phyloP scores from a whole-genome alignment of 1,284 basidiomycete genomes.

The Uromyces viciae-fabae region DNA sequence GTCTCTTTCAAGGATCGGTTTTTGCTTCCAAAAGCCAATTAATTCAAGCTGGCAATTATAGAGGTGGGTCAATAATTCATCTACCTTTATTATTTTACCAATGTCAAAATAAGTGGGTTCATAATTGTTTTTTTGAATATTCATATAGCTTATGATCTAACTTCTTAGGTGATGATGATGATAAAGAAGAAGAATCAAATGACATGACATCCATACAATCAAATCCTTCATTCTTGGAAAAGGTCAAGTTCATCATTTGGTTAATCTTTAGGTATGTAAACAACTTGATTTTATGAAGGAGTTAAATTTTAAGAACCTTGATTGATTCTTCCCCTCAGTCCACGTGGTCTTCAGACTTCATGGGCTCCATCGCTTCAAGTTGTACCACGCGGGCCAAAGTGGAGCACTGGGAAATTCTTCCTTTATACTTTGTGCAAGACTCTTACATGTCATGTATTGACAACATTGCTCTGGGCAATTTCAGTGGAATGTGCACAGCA shows the following conservation, averaged over 20 bases:
- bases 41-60: conserved; percentile 14
- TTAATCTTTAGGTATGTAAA: conserved; percentile 19
- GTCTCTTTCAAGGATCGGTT: conserved; percentile 3
- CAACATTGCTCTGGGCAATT: not conserved
- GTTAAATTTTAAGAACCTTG: not conserved
- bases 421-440: not conserved
- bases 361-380: conserved; percentile 28
- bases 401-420: conserved; percentile 7
- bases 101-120: no score
- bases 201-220: not conserved
- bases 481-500: conserved; percentile 19
- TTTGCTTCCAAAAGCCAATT: conserved; percentile 11
- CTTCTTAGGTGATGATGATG: not conserved
- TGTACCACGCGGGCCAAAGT: not conserved
- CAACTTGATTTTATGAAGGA: no score
- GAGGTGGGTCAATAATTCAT: no score
- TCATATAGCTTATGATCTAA: not conserved
- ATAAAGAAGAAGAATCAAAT: not conserved
- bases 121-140: conserved; percentile 3
- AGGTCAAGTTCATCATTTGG: conserved; percentile 40
- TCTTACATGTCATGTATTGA: conserved; percentile 1
- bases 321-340: conserved; percentile 7
- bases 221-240: conserved; percentile 19
- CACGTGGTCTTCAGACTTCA: conserved; percentile 34
- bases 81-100: no score